A percentile compares a stretch with the other conserved stretches of the same genome.
phyloP scores from a whole-genome alignment of 2,329 filamentous ascomycete species.

The Geosmithia putterillii region DNA sequence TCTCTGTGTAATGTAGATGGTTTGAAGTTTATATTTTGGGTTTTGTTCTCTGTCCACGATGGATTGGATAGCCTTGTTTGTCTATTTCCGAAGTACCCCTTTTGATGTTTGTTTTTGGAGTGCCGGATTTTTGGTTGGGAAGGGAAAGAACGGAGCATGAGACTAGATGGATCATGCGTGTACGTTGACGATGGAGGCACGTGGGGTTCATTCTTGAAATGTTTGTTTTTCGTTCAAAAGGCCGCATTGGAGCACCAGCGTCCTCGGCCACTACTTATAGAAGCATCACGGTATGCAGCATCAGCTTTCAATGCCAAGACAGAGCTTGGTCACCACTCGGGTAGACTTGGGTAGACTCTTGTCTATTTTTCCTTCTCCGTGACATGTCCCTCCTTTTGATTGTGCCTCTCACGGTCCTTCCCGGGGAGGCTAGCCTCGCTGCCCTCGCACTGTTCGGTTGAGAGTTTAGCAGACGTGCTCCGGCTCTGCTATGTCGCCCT shows the following conservation, averaged over 20 bases:
- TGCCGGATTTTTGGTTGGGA: neutral
- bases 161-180: neutral
- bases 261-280: neutral
- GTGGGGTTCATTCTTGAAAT: too few relatives aligned
- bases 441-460: too few relatives aligned
- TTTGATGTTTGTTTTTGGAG: neutral
- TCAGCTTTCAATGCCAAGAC: too few relatives aligned
- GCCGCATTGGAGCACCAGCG: neutral
- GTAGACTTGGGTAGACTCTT: too few relatives aligned
- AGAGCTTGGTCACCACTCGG: too few relatives aligned
- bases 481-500: constrained; percentile 46
- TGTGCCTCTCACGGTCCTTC: neutral
- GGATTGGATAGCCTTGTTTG: neutral
- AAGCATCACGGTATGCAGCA: neutral
- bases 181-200: too few relatives aligned
- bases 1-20: neutral
- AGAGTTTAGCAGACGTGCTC: constrained; percentile 62
- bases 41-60: neutral
- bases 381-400: too few relatives aligned
- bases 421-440: too few relatives aligned
- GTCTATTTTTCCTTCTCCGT: too few relatives aligned
- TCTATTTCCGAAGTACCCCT: too few relatives aligned
- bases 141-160: neutral
- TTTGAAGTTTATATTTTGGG: neutral
- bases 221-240: neutral